Conservation (phyloP, 2,329 filamentous ascomycete species). For the Paecilomyces niveus region DNA sequence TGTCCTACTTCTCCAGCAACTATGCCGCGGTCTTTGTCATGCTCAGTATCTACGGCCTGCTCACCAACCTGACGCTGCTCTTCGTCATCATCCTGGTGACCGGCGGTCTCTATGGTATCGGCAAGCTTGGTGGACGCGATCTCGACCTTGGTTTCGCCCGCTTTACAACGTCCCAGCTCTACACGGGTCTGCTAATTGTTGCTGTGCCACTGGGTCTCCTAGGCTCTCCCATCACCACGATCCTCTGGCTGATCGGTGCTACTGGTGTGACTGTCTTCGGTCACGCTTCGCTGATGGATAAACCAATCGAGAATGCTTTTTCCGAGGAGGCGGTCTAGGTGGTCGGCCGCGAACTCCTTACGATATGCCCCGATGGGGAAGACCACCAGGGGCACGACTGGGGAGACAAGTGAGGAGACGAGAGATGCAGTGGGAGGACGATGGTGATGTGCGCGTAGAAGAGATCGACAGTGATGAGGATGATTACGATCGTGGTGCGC, state of each 20-base stretch:
- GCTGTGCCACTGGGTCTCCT: constrained; percentile 78
- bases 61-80: constrained; percentile 78
- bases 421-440: constrained; percentile 46
- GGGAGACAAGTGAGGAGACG: constrained; percentile 55
- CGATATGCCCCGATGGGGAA: constrained; percentile 93
- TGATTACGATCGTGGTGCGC: constrained; percentile 32
- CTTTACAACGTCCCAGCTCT: constrained; percentile 86
- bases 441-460: constrained; percentile 34
- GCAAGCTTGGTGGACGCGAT: constrained; percentile 81
- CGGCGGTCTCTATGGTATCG: constrained; percentile 83
- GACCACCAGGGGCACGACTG: constrained; percentile 84
- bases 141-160: constrained; percentile 76
- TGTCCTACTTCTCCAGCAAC: constrained; percentile 96
- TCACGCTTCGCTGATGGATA: constrained; percentile 93
- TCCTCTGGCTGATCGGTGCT: constrained; percentile 93
- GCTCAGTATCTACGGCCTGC: constrained; percentile 89
- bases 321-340: constrained; percentile 99
- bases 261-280: constrained; percentile 89
- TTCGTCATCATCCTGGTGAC: constrained; percentile 89
- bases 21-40: constrained; percentile 91
- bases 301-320: constrained; percentile 99
- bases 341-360: constrained; percentile 99
- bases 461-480: constrained; percentile 35
- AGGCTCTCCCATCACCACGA: constrained; percentile 74
- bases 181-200: constrained; percentile 77